Conservation (phyloP, 805 yeast species). For the Ascoidea tarda region DNA sequence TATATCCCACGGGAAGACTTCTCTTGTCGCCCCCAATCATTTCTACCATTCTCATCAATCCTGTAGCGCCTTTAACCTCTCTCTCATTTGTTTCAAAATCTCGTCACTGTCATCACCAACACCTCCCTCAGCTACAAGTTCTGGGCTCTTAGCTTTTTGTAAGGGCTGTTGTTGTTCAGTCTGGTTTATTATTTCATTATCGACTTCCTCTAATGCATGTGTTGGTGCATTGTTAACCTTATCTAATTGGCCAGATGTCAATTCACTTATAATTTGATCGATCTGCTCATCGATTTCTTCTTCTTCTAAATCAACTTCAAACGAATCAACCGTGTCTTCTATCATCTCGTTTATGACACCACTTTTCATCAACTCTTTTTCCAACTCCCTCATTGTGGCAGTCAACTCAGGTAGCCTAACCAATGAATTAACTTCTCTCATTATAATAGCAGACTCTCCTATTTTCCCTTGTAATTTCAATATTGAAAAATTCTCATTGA, state of each 20-base stretch:
- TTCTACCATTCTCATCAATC: neutral
- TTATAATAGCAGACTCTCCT: slow-evolving; percentile 62
- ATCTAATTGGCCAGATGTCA: slow-evolving; percentile 27
- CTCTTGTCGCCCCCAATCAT: too few relatives aligned
- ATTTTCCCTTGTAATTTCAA: slow-evolving; percentile 71
- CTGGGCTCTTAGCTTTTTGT: slow-evolving; percentile 21
- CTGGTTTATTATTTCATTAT: slow-evolving; percentile 11
- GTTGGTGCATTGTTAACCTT: slow-evolving; percentile 23
- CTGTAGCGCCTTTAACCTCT: slow-evolving; percentile 75
- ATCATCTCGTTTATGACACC: slow-evolving; percentile 92
- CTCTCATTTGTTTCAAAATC: slow-evolving; percentile 76
- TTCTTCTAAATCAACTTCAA: slow-evolving; percentile 45
- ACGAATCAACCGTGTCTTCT: slow-evolving; percentile 69
- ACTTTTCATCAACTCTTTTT: slow-evolving; percentile 73
- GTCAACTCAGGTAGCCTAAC: slow-evolving; percentile 68
- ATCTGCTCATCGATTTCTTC: slow-evolving; percentile 54
- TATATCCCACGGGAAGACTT: too few relatives aligned
- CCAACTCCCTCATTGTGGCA: slow-evolving; percentile 72
- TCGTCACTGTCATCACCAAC: slow-evolving; percentile 56
- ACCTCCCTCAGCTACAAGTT: slow-evolving; percentile 26
- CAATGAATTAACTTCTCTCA: slow-evolving; percentile 78
- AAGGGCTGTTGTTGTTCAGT: slow-evolving; percentile 9
- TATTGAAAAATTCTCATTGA: slow-evolving; percentile 85
- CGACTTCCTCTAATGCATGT: slow-evolving; percentile 8
- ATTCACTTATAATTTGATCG: slow-evolving; percentile 39